Conservation (phyloP, 106 monocot species). For the Alisma plantagoaquatica region DNA sequence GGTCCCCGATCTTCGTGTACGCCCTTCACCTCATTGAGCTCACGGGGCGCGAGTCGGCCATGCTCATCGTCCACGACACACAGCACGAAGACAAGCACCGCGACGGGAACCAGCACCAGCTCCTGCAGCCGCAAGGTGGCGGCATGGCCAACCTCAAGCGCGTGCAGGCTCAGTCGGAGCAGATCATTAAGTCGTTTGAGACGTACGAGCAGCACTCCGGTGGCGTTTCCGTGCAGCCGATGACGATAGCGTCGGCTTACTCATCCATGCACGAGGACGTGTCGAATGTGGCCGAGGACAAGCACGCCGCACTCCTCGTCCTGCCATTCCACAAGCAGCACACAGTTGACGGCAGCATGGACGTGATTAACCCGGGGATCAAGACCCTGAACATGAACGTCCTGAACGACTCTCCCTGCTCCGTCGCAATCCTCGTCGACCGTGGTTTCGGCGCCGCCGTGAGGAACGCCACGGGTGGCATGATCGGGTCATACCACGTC, state of each 20-base stretch:
- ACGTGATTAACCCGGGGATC: slow-evolving; percentile 19
- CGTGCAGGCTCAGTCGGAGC: slow-evolving; percentile 11
- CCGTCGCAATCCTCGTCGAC: slow-evolving; percentile 55
- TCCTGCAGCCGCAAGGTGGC: too few relatives aligned
- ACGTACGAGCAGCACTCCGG: slow-evolving; percentile 28
- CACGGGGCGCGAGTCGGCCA: slow-evolving; percentile 31
- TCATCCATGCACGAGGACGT: slow-evolving; percentile 51
- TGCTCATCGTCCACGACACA: slow-evolving; percentile 37
- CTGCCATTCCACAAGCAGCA: slow-evolving; percentile 42
- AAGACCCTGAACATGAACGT: slow-evolving; percentile 31
- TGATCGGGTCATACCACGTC: slow-evolving; percentile 2
- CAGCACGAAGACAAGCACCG: background rate
- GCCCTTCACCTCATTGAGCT: slow-evolving; percentile 62
- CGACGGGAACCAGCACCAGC: too few relatives aligned
- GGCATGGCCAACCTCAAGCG: background rate
- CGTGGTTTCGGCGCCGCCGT: slow-evolving; percentile 22
- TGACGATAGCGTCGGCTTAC: slow-evolving; percentile 38
- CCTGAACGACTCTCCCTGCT: slow-evolving; percentile 47
- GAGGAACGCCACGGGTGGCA: background rate
- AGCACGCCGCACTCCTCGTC: slow-evolving; percentile 31
- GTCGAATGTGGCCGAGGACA: slow-evolving; percentile 25
- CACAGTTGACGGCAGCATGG: slow-evolving; percentile 34
- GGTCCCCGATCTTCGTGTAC: slow-evolving; percentile 37
- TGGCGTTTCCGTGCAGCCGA: slow-evolving; percentile 34
- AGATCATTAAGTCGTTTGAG: slow-evolving; percentile 38